Evolutionary conservation across 2,329 filamentous ascomycete genomes (phyloP), one percentile per base, ranked within the genome.

Genomic region (Pseudogymnoascus sp.): DNA sequence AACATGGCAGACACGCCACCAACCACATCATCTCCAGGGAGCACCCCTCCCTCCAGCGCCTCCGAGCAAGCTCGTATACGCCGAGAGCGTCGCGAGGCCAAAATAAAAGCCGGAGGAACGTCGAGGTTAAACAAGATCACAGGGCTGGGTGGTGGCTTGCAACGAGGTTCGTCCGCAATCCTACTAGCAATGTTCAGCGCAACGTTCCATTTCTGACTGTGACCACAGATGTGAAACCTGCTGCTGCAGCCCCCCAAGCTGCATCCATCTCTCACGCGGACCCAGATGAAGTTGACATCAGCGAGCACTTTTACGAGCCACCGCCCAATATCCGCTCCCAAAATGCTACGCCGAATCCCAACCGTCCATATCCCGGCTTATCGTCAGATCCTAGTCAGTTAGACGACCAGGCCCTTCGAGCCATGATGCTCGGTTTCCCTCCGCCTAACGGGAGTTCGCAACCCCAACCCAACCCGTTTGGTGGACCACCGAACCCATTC

Each of bases 241-340:
- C 72, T 72, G 71, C 73, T 60, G 68, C 74, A 26, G 68, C 74
- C 26, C 74, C 77, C 65, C 73, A 70, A 61, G 69, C 75, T 26
- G 65, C 75, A 40, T 64, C 75, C 59, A 70, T 74, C 24, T 66
- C 72, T 28, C 76, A 82, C 69, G 84, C 81, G 63, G 88, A 90
- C 70, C 89, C 89, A 5, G 89, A 87, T 4, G 90, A 92, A 74
- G 82, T 91, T 66, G 89, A 93, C 73, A 91, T 93, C 68, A 90
- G 88, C 14, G 66, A 88, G 67, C 88, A 90, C 76, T 87, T 82
- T 75, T 89, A 89, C 75, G 75, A 81, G 35, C 87, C 86, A 1
- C 75, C 77, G 24, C 75, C 76, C 8, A 77, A 78, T 41, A 69
- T 77, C 22, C 75, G 77, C 61, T 70, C 78, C 61, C 69, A 74